Evolutionary conservation across 306 rosid species (phyloP), one percentile per base, ranked within the genome.

Genomic region (Calophaca sinica): DNA sequence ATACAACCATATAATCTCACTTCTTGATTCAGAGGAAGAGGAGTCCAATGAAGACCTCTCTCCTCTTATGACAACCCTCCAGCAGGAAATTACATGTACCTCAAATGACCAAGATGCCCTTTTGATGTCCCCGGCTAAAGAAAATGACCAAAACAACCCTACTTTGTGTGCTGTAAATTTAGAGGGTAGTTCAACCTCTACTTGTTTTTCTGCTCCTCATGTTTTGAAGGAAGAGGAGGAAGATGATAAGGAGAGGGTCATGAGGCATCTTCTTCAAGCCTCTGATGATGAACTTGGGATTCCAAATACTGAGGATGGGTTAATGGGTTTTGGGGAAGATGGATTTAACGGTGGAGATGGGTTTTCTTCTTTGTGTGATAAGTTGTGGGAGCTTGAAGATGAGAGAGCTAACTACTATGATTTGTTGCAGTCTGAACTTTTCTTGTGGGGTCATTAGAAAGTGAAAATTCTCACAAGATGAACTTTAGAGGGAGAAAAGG

Each of bases 281-380:
- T 91, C 98, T 0, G 98, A 93, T 58, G 98, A 91, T 55, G 97
- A 93, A 77, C 93, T 93, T 14, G 98, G 98, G 79, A 88, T 93
- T 54, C 98, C 98, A 36, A 84, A 70, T 8, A 66, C 52, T 15
- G 85, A 75, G 1, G 64, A 59, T 14, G 80, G 81, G 8, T 26
- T 36, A 0, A 38, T 61, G 5, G 73, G 64, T 7, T 73, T 62
- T 13, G 81, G 63, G 10, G 84, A 71, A 1, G 70, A 52, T 14
- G 87, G 80, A 29, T 49, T 82, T 29, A 51, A 32, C 10, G 77
- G 78, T 3, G 77, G 69, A 3, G 75, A 80, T 74, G 89, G 73
- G 14, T 83, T 87, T 52, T 38, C 87, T 2, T 73, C 84, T 3
- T 66, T 80, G 6, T 53, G 82, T 44, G 87, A 87, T 54, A 88